Evolutionary conservation across 2,329 filamentous ascomycete genomes (phyloP).

Genomic region (Ophiocordyceps robertsii): DNA sequence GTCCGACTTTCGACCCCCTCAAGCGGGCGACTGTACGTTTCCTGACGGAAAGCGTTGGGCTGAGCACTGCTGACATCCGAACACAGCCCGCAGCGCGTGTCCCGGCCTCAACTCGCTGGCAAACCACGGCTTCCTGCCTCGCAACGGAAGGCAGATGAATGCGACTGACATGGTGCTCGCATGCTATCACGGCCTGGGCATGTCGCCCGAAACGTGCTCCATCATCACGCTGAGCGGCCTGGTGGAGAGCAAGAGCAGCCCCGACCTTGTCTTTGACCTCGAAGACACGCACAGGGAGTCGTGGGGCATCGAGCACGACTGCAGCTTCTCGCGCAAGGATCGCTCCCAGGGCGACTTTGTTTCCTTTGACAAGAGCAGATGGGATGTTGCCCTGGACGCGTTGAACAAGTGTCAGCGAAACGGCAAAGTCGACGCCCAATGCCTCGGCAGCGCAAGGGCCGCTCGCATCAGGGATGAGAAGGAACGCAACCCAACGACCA

Average conservation of each 20-base stretch:
- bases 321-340: not conserved
- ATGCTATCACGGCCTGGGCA: not conserved
- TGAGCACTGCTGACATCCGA: not conserved
- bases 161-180: not conserved
- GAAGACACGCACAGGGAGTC: not conserved
- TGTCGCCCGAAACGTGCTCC: not conserved
- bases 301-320: slow-evolving; percentile 1
- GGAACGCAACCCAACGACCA: not conserved
- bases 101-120: not conserved
- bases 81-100: not conserved
- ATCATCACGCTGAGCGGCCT: not conserved
- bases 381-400: not conserved
- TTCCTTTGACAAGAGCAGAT: not conserved
- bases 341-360: not conserved
- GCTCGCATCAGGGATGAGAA: not conserved
- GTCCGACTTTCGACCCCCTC: too few relatives aligned
- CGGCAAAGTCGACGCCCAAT: not conserved
- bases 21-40: too few relatives aligned
- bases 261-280: not conserved
- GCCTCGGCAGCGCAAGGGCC: not conserved
- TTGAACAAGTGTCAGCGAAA: not conserved
- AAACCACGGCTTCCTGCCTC: not conserved
- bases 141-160: not conserved
- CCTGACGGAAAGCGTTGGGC: too few relatives aligned
- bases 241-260: not conserved